These are phyloP conservation scores for Ilex asprella DNA, from an alignment of 257 asterid species.

Conservation along the genomic window DNA sequence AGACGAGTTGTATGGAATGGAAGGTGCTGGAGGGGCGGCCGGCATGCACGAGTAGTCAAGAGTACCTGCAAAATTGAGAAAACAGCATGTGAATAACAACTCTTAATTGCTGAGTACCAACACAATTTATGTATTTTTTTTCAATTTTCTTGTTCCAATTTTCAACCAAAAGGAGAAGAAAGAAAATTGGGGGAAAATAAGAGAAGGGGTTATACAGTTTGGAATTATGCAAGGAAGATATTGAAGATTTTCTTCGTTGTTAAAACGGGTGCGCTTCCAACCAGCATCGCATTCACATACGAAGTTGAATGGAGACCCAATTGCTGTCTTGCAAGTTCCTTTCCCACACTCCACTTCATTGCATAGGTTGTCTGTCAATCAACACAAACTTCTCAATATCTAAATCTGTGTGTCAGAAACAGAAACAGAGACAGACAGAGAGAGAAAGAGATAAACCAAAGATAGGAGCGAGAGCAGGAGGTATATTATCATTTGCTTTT, in stretches of 20 bases:
- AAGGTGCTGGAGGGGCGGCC: conserved; percentile 57
- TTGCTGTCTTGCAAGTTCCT: conserved; percentile 51
- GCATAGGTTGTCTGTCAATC: conserved; percentile 41
- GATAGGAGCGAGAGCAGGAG: too few relatives aligned
- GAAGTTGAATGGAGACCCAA: conserved; percentile 39
- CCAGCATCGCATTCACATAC: conserved; percentile 50
- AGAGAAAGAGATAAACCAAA: too few relatives aligned
- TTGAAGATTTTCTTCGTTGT: conserved; percentile 25
- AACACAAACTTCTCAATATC: neutral
- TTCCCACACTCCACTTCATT: conserved; percentile 63
- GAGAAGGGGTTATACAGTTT: conserved; percentile 26
- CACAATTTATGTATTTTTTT: too few relatives aligned
- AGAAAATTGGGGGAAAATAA: too few relatives aligned
- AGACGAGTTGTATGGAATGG: conserved; percentile 45
- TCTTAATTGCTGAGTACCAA: too few relatives aligned
- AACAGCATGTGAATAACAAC: neutral
- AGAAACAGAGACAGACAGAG: too few relatives aligned
- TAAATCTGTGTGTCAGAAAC: too few relatives aligned
- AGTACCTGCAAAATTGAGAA: conserved; percentile 34
- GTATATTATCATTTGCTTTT: too few relatives aligned
- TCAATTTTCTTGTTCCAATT: too few relatives aligned
- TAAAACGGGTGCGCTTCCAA: conserved; percentile 59
- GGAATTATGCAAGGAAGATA: conserved; percentile 74
- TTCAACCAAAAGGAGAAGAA: too few relatives aligned
- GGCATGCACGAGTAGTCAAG: conserved; percentile 76